phyloP scores from a whole-genome alignment of 768 basidiomycete species.

The Mycena galericulata region DNA sequence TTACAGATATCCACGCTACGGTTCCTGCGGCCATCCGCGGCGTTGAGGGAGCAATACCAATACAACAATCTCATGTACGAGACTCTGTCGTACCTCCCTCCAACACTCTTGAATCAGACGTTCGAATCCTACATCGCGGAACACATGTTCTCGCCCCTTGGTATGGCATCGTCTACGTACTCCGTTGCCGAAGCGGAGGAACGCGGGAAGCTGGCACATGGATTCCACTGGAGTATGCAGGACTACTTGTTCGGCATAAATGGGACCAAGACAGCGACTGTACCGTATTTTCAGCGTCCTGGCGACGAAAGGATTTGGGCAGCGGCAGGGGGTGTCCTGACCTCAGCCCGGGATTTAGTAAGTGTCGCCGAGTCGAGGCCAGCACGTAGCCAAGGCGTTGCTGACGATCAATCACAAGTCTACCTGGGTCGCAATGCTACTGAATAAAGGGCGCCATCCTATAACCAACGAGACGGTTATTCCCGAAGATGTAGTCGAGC shows the following conservation, averaged over 20 bases:
- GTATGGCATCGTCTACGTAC: conserved; percentile 19
- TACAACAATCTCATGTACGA: conserved; percentile 41
- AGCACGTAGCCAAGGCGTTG: not conserved
- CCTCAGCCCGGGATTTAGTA: conserved; percentile 57
- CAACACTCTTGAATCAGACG: conserved; percentile 22
- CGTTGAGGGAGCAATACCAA: conserved; percentile 21
- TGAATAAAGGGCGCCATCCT: conserved; percentile 54
- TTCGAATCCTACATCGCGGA: conserved; percentile 40
- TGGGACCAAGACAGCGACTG: conserved; percentile 48
- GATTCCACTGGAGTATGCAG: conserved; percentile 45
- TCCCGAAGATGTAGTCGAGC: conserved; percentile 50
- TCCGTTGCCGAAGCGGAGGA: conserved; percentile 23
- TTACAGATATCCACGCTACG: conserved; percentile 17
- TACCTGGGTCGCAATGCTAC: conserved; percentile 54
- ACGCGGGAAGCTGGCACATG: conserved; percentile 36
- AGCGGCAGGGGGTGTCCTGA: conserved; percentile 55
- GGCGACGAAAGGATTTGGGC: conserved; percentile 56
- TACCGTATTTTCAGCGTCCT: conserved; percentile 54
- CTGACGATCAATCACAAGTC: conserved; percentile 24
- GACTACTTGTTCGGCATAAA: conserved; percentile 44
- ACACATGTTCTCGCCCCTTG: conserved; percentile 2
- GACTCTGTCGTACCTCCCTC: conserved; percentile 45
- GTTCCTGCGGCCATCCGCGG: conserved; percentile 15
- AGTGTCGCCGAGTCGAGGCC: not conserved
- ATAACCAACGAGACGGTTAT: conserved; percentile 51